phyloP scores from a whole-genome alignment of 371 early-diverging fungal genomes.

The Mucor saturninus region DNA sequence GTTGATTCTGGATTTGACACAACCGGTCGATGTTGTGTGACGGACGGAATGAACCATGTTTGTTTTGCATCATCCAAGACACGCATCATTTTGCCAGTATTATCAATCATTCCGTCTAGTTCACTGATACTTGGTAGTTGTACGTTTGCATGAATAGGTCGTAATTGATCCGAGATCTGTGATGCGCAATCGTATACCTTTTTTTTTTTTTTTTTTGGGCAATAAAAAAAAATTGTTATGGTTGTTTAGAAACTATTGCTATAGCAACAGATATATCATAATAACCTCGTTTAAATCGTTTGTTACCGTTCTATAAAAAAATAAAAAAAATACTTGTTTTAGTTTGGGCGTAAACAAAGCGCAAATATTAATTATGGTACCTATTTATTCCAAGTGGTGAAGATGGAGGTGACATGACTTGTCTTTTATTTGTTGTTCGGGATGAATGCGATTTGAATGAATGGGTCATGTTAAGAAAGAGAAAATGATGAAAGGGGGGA shows the following conservation, averaged over 20 bases:
- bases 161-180: slow-evolving; percentile 5
- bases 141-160: slow-evolving; percentile 10
- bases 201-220: neutral
- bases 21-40: slow-evolving; percentile 4
- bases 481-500: neutral
- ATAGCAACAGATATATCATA: neutral
- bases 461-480: neutral
- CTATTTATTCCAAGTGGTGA: neutral
- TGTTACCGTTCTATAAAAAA: neutral
- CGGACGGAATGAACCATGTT: slow-evolving; percentile 6
- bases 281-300: neutral
- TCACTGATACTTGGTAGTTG: slow-evolving; percentile 20
- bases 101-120: slow-evolving; percentile 17
- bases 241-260: neutral
- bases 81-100: slow-evolving; percentile 3
- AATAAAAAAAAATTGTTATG: neutral
- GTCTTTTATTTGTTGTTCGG: neutral
- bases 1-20: slow-evolving; percentile 1
- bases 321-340: neutral
- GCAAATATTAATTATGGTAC: neutral
- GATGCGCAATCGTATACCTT: slow-evolving; percentile 8
- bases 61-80: slow-evolving; percentile 9
- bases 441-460: slow-evolving; percentile 5
- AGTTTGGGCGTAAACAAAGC: neutral
- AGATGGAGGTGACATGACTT: neutral